Evolutionary conservation across 176 grass and related monocot genomes (phyloP).

Genomic region (Ensete ventricosum): DNA sequence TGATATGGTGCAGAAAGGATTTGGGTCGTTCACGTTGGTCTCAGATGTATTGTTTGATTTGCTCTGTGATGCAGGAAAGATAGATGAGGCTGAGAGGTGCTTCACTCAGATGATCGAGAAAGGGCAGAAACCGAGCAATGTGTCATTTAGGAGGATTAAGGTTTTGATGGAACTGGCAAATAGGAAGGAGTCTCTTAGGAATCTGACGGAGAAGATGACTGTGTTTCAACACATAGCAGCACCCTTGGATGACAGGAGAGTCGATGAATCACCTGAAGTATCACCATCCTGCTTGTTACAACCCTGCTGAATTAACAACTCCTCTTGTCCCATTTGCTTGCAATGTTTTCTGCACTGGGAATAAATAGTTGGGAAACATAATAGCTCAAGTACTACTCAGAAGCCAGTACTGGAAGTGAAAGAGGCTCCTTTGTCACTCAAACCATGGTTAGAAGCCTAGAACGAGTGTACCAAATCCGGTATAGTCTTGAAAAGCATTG

Average conservation of each 20-base stretch:
- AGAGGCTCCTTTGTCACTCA: too few species aligned
- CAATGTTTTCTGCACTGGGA: too few species aligned
- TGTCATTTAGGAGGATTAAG: slow-evolving; percentile 66
- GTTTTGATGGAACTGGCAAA: slow-evolving; percentile 85
- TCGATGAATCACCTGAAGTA: not conserved
- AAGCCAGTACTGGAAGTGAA: too few species aligned
- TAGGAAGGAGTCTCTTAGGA: slow-evolving; percentile 45
- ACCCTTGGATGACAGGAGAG: not conserved
- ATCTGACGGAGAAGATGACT: slow-evolving; percentile 26
- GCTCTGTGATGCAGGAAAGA: slow-evolving; percentile 65
- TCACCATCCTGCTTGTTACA: not conserved
- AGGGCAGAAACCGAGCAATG: slow-evolving; percentile 58
- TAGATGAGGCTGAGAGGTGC: slow-evolving; percentile 72
- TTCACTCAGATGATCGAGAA: slow-evolving; percentile 18
- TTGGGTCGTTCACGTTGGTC: slow-evolving; percentile 65
- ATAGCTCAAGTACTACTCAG: too few species aligned
- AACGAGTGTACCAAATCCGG: too few species aligned
- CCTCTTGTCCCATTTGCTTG: not conserved
- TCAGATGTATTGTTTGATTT: slow-evolving; percentile 80
- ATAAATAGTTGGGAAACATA: too few species aligned
- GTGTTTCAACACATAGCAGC: slow-evolving; percentile 8
- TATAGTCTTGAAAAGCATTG: too few species aligned
- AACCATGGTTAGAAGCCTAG: too few species aligned
- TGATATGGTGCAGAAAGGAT: slow-evolving; percentile 64
- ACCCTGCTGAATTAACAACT: not conserved